phyloP scores from a whole-genome alignment of 768 basidiomycete genomes.

The Lactifluus hygrophoroides region DNA sequence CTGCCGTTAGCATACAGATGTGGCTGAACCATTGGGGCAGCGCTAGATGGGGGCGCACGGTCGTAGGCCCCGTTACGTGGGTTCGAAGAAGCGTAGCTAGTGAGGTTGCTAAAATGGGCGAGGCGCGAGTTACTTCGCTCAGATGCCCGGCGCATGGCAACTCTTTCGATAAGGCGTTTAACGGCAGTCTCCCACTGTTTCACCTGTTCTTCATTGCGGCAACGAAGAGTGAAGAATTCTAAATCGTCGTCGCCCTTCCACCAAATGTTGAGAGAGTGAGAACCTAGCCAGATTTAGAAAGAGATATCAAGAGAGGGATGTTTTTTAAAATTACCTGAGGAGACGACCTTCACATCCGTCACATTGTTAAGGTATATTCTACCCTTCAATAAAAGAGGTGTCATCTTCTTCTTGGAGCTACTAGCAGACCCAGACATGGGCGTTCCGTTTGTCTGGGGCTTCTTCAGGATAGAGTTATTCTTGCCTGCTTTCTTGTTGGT shows the following conservation, averaged over 20 bases:
- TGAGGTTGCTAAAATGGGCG: constrained; percentile 34
- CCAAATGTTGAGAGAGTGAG: constrained; percentile 81
- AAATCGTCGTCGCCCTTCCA: constrained; percentile 93
- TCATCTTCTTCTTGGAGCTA: constrained; percentile 63
- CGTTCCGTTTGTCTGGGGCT: constrained; percentile 48
- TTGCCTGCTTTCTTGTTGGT: constrained; percentile 67
- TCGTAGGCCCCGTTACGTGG: constrained; percentile 8
- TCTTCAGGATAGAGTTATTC: constrained; percentile 85
- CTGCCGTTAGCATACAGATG: constrained; percentile 23
- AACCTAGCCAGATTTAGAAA: constrained; percentile 29
- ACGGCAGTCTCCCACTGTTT: constrained; percentile 88
- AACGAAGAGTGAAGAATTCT: constrained; percentile 91
- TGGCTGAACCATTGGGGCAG: constrained; percentile 19
- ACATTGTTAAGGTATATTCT: constrained; percentile 97
- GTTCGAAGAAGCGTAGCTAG: constrained; percentile 33
- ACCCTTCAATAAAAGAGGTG: constrained; percentile 84
- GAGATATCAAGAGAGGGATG: background rate
- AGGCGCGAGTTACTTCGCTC: constrained; percentile 56
- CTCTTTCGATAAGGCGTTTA: constrained; percentile 76
- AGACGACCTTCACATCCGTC: constrained; percentile 51
- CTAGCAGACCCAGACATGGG: constrained; percentile 42
- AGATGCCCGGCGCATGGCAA: constrained; percentile 58
- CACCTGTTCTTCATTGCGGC: constrained; percentile 86
- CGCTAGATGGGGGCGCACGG: constrained; percentile 21
- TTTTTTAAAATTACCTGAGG: constrained; percentile 54